phyloP scores from a whole-genome alignment of 2,329 filamentous ascomycete genomes.

The Penicillium sp. region DNA sequence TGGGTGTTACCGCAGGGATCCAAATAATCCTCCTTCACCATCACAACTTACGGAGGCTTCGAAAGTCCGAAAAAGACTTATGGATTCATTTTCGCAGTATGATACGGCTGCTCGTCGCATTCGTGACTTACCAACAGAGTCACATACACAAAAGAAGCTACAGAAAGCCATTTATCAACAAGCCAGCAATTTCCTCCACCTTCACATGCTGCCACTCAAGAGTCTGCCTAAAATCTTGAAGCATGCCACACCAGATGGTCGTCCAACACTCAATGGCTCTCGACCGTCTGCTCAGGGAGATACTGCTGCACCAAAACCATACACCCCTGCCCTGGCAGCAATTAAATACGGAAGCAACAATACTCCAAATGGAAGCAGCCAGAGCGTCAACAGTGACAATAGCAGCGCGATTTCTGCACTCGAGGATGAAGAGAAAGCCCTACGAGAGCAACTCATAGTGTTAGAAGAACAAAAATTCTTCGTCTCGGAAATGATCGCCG shows the following conservation, averaged over 20 bases:
- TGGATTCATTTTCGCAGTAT: conserved; percentile 86
- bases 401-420: conserved; percentile 61
- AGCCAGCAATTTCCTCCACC: conserved; percentile 76
- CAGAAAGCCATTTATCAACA: conserved; percentile 80
- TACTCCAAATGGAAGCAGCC: conserved; percentile 45
- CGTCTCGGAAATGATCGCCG: conserved; percentile 77
- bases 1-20: conserved; percentile 43
- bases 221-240: conserved; percentile 65
- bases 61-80: conserved; percentile 83
- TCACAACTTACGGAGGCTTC: conserved; percentile 78
- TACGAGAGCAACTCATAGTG: conserved; percentile 75
- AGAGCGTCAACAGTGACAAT: conserved; percentile 52
- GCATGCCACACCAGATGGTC: conserved; percentile 55
- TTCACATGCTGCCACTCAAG: conserved; percentile 86
- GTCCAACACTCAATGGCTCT: conserved; percentile 19
- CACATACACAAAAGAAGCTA: conserved; percentile 66
- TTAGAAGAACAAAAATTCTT: conserved; percentile 90
- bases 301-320: conserved; percentile 23
- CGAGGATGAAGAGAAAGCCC: conserved; percentile 77
- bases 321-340: conserved; percentile 50
- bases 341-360: conserved; percentile 57
- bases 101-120: conserved; percentile 76
- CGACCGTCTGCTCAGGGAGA: conserved; percentile 22
- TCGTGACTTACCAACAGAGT: conserved; percentile 71
- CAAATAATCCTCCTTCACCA: conserved; percentile 60